Evolutionary conservation across 768 basidiomycete species (phyloP), one percentile per base, ranked within the genome.

Genomic region (Lepiota brunneoincarnata): DNA sequence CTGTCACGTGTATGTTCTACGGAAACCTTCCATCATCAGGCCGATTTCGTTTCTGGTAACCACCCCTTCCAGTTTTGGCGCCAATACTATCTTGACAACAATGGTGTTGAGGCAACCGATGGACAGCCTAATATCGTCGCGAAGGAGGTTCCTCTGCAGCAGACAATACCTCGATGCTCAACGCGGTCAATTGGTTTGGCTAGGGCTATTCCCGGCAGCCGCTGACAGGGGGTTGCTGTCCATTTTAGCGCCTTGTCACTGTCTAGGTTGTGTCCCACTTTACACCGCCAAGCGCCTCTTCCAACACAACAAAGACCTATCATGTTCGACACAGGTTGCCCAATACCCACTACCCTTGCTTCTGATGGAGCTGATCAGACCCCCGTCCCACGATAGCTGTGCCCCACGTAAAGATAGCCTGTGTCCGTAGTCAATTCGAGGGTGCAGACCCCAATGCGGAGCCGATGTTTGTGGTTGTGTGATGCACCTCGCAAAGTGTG

Each of bases 1-100:
- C 14, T 35, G 52, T 45, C 67, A 66, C 69, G 67, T 67, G 69
- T 57, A 51, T 4, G 10, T 57, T 60, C 56, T 35, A 59, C 51
- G 43, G 65, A 65, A n/a, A 62, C 47, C 38, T 62, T 56, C 59
- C 58, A 51, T 39, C 54, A 54, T 46, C 44, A 46, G 24, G 12
- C 23, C 18, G 14, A n/a, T 37, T 23, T 31, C 24, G 31, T 35
- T 38, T 43, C 42, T 34, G 41, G 40, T 43, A 42, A 18, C 31
- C 50, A 36, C 11, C 50, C 50, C 50, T 51, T 20, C 35, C 24
- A 6, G 14, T 38, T 34, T 21, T 24, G 28, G 20, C 20, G 34
- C 23, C 39, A 10, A 31, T 31, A 10, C 31, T 38, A 46, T 40
- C 36, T 31, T 51, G 23, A 40, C 43, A 46, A 39, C 52, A 40